These are phyloP conservation scores for Torulaspora indica DNA, from an alignment of 805 yeast species.

Conservation along the genomic window DNA sequence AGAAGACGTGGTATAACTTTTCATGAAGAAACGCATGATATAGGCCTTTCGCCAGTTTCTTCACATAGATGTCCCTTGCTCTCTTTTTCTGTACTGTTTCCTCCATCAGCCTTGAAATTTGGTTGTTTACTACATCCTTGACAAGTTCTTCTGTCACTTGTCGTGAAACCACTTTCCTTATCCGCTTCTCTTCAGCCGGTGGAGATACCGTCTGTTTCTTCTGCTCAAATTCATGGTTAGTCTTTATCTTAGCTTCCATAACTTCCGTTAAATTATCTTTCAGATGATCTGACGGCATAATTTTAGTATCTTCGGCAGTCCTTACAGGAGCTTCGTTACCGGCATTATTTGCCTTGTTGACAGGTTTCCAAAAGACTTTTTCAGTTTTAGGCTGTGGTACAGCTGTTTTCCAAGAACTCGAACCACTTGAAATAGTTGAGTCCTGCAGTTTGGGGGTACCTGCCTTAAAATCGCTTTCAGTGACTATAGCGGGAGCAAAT, in stretches of 20 bases:
- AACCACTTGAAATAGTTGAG: neutral
- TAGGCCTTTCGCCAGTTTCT: constrained; percentile 46
- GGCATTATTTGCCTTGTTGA: neutral
- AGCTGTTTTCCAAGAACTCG: neutral
- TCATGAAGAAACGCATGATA: constrained; percentile 61
- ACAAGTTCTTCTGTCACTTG: constrained; percentile 9
- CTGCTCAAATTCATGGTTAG: constrained; percentile 11
- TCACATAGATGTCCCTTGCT: constrained; percentile 23
- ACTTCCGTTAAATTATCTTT: neutral
- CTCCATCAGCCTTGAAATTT: constrained; percentile 1
- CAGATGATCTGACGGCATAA: neutral
- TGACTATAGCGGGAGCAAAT: neutral
- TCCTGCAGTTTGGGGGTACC: neutral
- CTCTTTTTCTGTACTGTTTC: constrained; percentile 3
- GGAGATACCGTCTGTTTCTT: constrained; percentile 15
- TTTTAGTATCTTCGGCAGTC: neutral
- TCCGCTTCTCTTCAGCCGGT: constrained; percentile 18
- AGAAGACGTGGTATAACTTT: constrained; percentile 41
- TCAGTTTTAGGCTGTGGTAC: neutral
- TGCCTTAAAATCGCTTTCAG: neutral
- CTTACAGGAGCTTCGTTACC: neutral
- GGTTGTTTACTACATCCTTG: constrained; percentile 10
- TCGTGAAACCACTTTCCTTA: constrained; percentile 22
- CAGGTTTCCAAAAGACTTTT: neutral
- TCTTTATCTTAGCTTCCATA: neutral